Conservation (phyloP, 1,284 basidiomycete species). For the Puccinia polysora region DNA sequence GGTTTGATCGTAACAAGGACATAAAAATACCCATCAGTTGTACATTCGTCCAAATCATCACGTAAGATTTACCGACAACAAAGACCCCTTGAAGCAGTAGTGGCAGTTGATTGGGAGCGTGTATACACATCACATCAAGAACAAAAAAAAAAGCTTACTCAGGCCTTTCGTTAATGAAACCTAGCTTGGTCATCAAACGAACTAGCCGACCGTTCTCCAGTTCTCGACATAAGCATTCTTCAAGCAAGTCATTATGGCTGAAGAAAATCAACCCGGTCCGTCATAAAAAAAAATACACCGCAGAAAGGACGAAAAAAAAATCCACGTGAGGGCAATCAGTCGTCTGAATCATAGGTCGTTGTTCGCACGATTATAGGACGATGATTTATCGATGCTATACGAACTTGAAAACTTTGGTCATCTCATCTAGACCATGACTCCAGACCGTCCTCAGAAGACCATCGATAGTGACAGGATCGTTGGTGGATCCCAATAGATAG, state of each 20-base stretch:
- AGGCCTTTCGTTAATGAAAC: conserved; percentile 96
- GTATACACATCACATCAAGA: not conserved
- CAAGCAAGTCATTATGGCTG: conserved; percentile 64
- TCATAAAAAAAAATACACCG: conserved; percentile 5
- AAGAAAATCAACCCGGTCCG: too few species aligned
- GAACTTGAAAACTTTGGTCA: conserved; percentile 75
- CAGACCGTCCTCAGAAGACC: conserved; percentile 76
- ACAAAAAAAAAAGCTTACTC: conserved; percentile 62
- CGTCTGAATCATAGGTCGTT: too few species aligned
- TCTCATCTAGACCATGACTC: conserved; percentile 68
- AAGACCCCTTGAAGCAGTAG: not conserved
- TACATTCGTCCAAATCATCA: too few species aligned
- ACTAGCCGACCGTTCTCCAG: conserved; percentile 96
- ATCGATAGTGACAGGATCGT: conserved; percentile 61
- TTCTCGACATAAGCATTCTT: conserved; percentile 78
- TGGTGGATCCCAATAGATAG: conserved; percentile 72
- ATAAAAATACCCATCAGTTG: too few species aligned
- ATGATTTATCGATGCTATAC: conserved; percentile 48
- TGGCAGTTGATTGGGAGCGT: not conserved
- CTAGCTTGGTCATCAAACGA: conserved; percentile 84
- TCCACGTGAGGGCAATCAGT: not conserved
- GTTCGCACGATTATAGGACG: conserved; percentile 41
- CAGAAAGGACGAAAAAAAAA: not conserved
- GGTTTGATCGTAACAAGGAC: not conserved
- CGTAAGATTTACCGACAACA: too few species aligned